Evolutionary conservation across 2,329 filamentous ascomycete species (phyloP), one percentile per base, ranked within the genome.

Genomic region (Fusarium xyrophilum): DNA sequence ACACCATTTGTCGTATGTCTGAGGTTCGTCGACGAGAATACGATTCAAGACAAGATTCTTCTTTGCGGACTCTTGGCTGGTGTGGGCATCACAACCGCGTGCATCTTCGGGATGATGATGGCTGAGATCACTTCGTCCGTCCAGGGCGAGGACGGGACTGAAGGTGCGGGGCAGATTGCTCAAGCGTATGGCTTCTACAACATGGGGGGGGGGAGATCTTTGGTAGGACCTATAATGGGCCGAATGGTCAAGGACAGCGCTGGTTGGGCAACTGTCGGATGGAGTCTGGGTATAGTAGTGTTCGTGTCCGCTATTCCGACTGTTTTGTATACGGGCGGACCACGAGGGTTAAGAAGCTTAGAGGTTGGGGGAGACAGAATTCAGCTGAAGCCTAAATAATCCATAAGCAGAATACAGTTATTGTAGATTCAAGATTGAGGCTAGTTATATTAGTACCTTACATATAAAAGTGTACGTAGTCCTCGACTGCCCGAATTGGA

Each of bases 171-270:
- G 17, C 76, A 78, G 10, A 77, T 77, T 56, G 78, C 77, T 14
- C 75, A 77, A 23, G 76, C 75, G 4, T 79, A 79, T 51, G 77
- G 76, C 6, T 60, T 79, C 36, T 79, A 78, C 59, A 79, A 78
- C 48, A 73, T 79, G 60, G 76, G 6, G 74, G 69, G 7, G 78
- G 78, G 69, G 7, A 77, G 78, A 4, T 72, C 76, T 21, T 55
- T 79, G 33, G 40, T 75, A 19, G 78, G 78, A 2, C 78, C 78
- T 9, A 70, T 79, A 13, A 65, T 79, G 65, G 76, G 77, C 17
- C 78, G 78, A 9, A 69, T 79, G 63, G 74, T 79, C 23, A 70
- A 75, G n/a, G 68, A 79, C 27, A 70, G 44, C 28, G 70, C 73
- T 27, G 77, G 76, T 28, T 79, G 76, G 74, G 65, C 67, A n/a